Percentiles rank a stretch among this genome's conserved stretches.
Conservation (phyloP, 352 stramenopile genomes). For the Ochromonadaceae sp. region DNA sequence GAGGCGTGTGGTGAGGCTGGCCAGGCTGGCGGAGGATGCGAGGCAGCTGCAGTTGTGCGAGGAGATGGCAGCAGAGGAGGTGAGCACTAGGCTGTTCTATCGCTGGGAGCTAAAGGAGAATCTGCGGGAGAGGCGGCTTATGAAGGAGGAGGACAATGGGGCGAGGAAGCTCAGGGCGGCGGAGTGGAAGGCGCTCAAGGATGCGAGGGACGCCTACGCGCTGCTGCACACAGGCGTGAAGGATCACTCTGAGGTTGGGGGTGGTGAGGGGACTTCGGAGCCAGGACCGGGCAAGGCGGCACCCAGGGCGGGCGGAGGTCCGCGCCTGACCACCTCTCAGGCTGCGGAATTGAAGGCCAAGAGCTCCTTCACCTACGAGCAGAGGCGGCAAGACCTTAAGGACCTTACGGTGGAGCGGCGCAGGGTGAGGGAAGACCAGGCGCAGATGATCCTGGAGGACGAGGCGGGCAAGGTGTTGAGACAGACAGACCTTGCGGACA, state of each 20-base stretch:
- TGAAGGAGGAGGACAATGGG: conserved; percentile 5
- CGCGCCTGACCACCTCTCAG: background rate
- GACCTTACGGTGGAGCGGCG: conserved; percentile 8
- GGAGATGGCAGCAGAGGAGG: conserved; percentile 8
- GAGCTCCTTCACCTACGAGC: background rate
- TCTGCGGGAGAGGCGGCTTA: conserved; percentile 7
- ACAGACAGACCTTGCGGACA: background rate
- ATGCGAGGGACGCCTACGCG: background rate
- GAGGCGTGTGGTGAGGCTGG: background rate
- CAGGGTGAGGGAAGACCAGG: background rate
- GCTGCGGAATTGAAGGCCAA: background rate
- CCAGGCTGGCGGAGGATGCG: background rate
- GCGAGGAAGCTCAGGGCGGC: background rate
- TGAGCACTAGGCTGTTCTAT: background rate
- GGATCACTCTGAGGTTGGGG: no score
- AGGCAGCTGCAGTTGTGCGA: background rate
- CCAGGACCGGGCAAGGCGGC: no score
- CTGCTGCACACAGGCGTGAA: no score
- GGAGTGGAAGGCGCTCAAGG: background rate
- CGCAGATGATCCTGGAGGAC: background rate
- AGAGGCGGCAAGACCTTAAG: background rate
- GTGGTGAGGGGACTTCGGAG: no score
- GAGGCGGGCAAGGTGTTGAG: background rate
- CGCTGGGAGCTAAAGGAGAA: conserved; percentile 17
- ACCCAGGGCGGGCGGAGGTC: no score